Conservation (phyloP, 2,329 filamentous ascomycete genomes). For the Colletotrichum tropicicola region DNA sequence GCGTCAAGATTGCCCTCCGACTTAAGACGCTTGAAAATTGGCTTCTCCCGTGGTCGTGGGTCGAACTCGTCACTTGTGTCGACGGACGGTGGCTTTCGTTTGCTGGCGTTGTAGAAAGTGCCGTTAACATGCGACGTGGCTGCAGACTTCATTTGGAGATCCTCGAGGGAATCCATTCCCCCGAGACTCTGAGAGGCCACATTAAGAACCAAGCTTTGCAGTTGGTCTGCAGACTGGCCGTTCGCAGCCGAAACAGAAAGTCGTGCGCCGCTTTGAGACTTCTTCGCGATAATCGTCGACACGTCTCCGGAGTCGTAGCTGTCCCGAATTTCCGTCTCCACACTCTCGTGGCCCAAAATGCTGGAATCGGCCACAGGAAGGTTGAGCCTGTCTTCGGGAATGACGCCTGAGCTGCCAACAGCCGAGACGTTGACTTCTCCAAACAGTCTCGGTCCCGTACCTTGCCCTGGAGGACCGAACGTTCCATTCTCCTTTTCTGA, state of each 20-base stretch:
- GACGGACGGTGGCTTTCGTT: slow-evolving; percentile 59
- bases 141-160: slow-evolving; percentile 32
- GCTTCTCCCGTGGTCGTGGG: slow-evolving; percentile 42
- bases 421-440: slow-evolving; percentile 65
- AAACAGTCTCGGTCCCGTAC: slow-evolving; percentile 54
- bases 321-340: slow-evolving; percentile 53
- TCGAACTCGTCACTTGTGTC: slow-evolving; percentile 64
- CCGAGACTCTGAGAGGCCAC: slow-evolving; percentile 65
- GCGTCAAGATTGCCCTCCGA: slow-evolving; percentile 55
- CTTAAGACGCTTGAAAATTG: slow-evolving; percentile 64
- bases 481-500: slow-evolving; percentile 84
- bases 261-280: slow-evolving; percentile 4
- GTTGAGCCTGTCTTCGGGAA: slow-evolving; percentile 58
- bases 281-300: slow-evolving; percentile 23
- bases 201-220: slow-evolving; percentile 62
- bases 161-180: slow-evolving; percentile 54
- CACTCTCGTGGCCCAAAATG: slow-evolving; percentile 42
- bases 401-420: slow-evolving; percentile 61
- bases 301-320: slow-evolving; percentile 56
- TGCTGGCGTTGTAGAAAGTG: slow-evolving; percentile 59
- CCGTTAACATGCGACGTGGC: slow-evolving; percentile 30
- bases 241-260: slow-evolving; percentile 37
- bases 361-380: slow-evolving; percentile 47
- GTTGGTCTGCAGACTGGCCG: slow-evolving; percentile 55
- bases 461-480: slow-evolving; percentile 59